Percentiles rank a stretch among this genome's conserved stretches.
Conservation (phyloP, 768 basidiomycete genomes). For the Sutorius australiensis region DNA sequence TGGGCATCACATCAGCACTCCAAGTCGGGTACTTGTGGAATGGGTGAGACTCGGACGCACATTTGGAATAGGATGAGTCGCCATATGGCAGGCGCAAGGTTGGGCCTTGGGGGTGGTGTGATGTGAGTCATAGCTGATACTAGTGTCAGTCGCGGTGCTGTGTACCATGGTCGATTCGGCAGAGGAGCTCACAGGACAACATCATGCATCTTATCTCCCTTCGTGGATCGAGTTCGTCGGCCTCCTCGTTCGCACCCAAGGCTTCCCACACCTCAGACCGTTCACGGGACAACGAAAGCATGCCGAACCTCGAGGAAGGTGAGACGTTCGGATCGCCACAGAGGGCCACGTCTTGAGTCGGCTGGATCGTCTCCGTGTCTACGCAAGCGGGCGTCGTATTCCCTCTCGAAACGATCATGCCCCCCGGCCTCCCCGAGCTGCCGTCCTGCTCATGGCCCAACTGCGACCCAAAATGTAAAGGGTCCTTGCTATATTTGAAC, state of each 20-base stretch:
- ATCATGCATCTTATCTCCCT: background rate
- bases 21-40: background rate
- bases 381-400: constrained; percentile 15
- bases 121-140: constrained; percentile 2
- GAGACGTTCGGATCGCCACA: background rate
- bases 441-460: background rate
- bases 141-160: background rate
- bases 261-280: constrained; percentile 5
- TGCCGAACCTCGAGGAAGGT: background rate
- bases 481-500: background rate
- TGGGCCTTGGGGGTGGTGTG: constrained; percentile 3
- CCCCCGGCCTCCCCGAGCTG: constrained; percentile 10
- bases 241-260: background rate
- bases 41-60: constrained; percentile 20
- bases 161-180: background rate
- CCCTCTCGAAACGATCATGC: constrained; percentile 17
- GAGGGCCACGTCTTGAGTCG: background rate
- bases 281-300: background rate
- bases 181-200: constrained; percentile 9
- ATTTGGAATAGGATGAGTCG: constrained; percentile 54
- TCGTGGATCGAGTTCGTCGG: background rate
- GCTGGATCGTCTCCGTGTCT: background rate
- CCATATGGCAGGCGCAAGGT: constrained; percentile 44
- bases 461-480: background rate
- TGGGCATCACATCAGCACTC: constrained; percentile 1